These are phyloP conservation scores for Lepiota brunneoincarnata DNA, from an alignment of 768 basidiomycete species.

Conservation along the genomic window DNA sequence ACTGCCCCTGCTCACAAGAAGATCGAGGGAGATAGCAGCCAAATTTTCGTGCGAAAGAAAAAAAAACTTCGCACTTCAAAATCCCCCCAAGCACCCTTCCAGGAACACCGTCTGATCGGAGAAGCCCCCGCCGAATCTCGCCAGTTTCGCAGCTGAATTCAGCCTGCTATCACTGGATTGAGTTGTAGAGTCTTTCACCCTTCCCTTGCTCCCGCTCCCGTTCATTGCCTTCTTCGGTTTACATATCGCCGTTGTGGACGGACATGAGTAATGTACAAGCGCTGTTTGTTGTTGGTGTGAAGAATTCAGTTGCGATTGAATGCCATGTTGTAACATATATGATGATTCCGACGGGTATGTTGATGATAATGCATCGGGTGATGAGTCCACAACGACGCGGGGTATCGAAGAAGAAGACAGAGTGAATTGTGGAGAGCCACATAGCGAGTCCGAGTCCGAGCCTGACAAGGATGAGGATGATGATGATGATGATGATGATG, in stretches of 20 bases:
- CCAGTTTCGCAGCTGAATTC: constrained; percentile 6
- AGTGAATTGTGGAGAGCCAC: constrained; percentile 12
- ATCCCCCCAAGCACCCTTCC: constrained; percentile 27
- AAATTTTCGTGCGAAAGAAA: neutral
- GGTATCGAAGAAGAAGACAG: constrained; percentile 13
- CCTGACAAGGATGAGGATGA: constrained; percentile 36
- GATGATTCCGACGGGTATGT: constrained; percentile 12
- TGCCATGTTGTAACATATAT: constrained; percentile 1
- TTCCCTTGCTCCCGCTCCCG: constrained; percentile 4
- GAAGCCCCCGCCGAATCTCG: constrained; percentile 13
- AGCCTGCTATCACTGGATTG: constrained; percentile 1
- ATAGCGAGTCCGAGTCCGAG: constrained; percentile 32
- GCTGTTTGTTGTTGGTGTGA: constrained; percentile 6
- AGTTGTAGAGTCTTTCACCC: neutral
- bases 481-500: constrained; percentile 20
- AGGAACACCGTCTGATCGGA: constrained; percentile 17
- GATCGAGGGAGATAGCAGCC: neutral
- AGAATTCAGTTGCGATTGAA: constrained; percentile 12
- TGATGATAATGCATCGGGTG: constrained; percentile 11
- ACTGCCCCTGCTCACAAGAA: neutral
- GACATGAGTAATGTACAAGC: constrained; percentile 5
- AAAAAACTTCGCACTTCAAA: constrained; percentile 16
- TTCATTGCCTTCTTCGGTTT: constrained; percentile 8
- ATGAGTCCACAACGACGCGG: constrained; percentile 9
- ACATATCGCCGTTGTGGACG: constrained; percentile 4